phyloP scores from a whole-genome alignment of 2,329 filamentous ascomycete species.

The Coleophoma cylindrospora region DNA sequence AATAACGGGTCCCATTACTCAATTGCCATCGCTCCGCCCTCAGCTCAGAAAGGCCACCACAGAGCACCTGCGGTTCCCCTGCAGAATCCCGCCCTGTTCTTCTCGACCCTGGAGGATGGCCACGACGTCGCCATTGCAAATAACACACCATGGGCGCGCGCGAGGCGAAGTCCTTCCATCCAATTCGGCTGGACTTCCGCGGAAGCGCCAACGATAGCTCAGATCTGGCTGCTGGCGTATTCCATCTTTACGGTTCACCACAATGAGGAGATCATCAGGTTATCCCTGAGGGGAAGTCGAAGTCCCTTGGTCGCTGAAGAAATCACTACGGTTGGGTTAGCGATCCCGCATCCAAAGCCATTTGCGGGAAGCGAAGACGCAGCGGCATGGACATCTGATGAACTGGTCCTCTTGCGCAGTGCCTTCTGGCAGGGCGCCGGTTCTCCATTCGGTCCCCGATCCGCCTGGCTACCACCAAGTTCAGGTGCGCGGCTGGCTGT shows the following conservation, averaged over 20 bases:
- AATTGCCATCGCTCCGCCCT: not conserved
- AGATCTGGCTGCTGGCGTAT: not conserved
- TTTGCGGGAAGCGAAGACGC: not conserved
- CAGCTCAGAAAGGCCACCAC: not conserved
- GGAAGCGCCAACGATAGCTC: not conserved
- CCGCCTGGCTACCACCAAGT: constrained; percentile 42
- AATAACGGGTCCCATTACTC: not conserved
- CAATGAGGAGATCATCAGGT: not conserved
- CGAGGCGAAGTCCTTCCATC: not conserved
- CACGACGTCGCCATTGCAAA: not conserved
- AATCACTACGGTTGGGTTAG: not conserved
- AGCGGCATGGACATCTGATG: constrained; percentile 15
- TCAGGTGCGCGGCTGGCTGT: not conserved
- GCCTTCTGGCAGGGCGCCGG: constrained; percentile 69
- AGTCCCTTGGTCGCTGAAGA: not conserved
- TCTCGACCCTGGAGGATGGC: not conserved
- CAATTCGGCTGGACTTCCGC: not conserved
- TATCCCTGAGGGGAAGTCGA: not conserved
- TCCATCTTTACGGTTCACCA: not conserved
- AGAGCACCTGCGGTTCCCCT: not conserved
- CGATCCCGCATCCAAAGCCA: not conserved
- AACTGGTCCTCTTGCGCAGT: constrained; percentile 44
- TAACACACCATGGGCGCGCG: not conserved
- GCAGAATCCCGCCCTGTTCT: not conserved
- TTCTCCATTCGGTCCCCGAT: constrained; percentile 60